phyloP scores from a whole-genome alignment of 768 basidiomycete genomes.

The Leccinum ochraceum region DNA sequence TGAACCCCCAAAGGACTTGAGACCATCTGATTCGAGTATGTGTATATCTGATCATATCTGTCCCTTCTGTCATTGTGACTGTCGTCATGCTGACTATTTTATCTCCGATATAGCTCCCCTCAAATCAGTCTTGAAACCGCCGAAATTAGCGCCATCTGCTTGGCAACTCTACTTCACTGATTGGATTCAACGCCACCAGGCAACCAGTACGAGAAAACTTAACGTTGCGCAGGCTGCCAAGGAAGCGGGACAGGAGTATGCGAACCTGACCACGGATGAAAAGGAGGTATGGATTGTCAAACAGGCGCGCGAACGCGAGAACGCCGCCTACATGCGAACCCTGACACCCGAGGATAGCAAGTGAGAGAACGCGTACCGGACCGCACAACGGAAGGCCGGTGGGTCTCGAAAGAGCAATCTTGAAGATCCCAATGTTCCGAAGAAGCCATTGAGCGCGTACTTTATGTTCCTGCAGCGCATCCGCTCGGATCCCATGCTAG shows the following conservation, averaged over 20 bases:
- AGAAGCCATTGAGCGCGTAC: constrained; percentile 93
- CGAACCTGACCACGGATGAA: constrained; percentile 71
- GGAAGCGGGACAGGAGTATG: constrained; percentile 91
- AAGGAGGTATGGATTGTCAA: constrained; percentile 79
- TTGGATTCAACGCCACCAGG: constrained; percentile 88
- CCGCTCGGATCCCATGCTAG: constrained; percentile 71
- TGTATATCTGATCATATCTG: constrained; percentile 34
- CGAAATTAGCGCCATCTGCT: constrained; percentile 89
- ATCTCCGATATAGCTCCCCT: constrained; percentile 51
- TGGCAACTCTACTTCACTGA: constrained; percentile 98
- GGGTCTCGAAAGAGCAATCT: constrained; percentile 93
- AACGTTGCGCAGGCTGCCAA: constrained; percentile 96
- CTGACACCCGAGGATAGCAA: constrained; percentile 94
- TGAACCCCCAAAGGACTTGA: constrained; percentile 39
- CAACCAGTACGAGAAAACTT: constrained; percentile 76
- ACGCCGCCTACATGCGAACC: constrained; percentile 81
- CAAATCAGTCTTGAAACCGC: constrained; percentile 81
- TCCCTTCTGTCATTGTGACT: constrained; percentile 21
- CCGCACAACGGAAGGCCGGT: constrained; percentile 90
- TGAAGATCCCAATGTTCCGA: constrained; percentile 95
- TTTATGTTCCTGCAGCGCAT: constrained; percentile 95
- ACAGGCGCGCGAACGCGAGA: constrained; percentile 80
- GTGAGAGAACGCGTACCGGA: constrained; percentile 87
- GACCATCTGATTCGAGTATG: constrained; percentile 50
- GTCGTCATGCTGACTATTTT: constrained; percentile 33